Evolutionary conservation across 129 eudicot genomes (phyloP).

Genomic region (Helichrysum umbraculigerum): DNA sequence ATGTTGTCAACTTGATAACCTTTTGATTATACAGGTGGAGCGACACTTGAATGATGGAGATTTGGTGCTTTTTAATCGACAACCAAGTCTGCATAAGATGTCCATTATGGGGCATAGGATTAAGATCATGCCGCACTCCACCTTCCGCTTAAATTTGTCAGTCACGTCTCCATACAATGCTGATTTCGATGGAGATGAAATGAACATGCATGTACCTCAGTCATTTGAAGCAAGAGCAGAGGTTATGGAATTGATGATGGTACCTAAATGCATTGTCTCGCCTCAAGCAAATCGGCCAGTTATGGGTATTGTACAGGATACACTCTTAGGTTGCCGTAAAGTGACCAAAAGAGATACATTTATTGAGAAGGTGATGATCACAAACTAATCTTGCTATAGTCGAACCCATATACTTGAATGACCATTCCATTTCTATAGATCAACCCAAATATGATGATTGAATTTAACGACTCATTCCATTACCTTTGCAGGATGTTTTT

Average conservation of each 20-base stretch:
- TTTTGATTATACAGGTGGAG: conserved; percentile 65
- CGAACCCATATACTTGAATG: too few species aligned
- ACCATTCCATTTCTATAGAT: too few species aligned
- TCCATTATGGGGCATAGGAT: conserved; percentile 98
- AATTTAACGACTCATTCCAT: too few species aligned
- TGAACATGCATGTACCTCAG: conserved; percentile 99
- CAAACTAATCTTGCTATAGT: background rate
- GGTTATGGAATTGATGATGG: conserved; percentile 94
- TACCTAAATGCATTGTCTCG: conserved; percentile 94
- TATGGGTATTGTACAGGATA: conserved; percentile 98
- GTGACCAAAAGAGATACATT: conserved; percentile 96
- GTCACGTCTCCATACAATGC: conserved; percentile 98
- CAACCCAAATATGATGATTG: too few species aligned
- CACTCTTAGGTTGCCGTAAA: conserved; percentile 93
- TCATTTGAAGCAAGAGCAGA: conserved; percentile 97
- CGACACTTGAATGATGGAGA: conserved; percentile 95
- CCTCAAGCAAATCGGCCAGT: conserved; percentile 95
- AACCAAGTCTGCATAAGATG: conserved; percentile 98
- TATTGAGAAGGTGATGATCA: conserved; percentile 76
- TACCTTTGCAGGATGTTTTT: conserved; percentile 70
- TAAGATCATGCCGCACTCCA: conserved; percentile 95
- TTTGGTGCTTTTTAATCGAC: conserved; percentile 90
- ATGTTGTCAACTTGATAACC: background rate
- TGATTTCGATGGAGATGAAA: conserved; percentile 99
- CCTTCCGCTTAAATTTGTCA: conserved; percentile 86